Conservation (phyloP, 306 rosid species). For the Myrica gale region DNA sequence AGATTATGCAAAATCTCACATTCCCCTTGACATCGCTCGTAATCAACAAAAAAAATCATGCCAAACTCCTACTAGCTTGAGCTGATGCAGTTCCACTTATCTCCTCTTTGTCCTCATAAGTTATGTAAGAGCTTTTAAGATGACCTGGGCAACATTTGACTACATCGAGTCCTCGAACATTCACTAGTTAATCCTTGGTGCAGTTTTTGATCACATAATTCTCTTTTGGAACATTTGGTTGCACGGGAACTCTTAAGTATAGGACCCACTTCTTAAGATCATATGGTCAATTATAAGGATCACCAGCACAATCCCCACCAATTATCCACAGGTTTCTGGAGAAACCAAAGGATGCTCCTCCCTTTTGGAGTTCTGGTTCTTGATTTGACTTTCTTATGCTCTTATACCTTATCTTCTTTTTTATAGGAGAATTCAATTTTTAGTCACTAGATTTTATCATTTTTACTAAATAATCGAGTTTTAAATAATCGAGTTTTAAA, state of each 20-base stretch:
- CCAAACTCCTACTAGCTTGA: constrained; percentile 12
- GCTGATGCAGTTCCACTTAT: constrained; percentile 11
- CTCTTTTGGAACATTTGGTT: neutral
- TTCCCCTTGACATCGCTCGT: no score
- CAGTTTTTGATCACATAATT: neutral
- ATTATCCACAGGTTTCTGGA: constrained; percentile 14
- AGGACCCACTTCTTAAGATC: neutral
- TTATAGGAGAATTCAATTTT: neutral
- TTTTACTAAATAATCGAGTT: no score
- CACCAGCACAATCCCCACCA: constrained; percentile 1
- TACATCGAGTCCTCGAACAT: neutral
- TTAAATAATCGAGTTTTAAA: no score
- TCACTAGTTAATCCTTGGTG: neutral
- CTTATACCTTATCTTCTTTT: neutral
- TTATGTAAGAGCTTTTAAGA: neutral
- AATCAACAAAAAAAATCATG: neutral
- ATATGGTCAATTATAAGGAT: neutral
- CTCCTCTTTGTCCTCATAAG: constrained; percentile 4
- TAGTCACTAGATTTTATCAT: no score
- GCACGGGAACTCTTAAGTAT: neutral
- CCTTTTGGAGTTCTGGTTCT: no score
- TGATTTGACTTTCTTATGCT: neutral
- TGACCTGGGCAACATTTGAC: neutral
- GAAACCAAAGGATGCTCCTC: neutral
- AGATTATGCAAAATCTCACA: no score